Evolutionary conservation across 1,284 basidiomycete species (phyloP).

Genomic region (Ustilago trichophora): DNA sequence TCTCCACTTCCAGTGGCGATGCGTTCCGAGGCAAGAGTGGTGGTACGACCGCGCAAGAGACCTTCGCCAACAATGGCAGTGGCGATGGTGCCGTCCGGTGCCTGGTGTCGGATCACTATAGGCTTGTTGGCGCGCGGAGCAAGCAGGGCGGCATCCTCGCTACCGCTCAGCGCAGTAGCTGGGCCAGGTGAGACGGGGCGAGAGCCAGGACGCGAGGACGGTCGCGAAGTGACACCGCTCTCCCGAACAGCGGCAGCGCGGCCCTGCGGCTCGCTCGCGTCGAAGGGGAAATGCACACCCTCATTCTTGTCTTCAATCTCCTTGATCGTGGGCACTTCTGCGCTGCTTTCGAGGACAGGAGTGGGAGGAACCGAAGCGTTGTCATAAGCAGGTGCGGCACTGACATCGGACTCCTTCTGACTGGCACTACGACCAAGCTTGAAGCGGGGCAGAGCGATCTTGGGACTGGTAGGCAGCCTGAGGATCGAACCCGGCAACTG

Average conservation of each 20-base stretch:
- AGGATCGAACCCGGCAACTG: constrained; percentile 30
- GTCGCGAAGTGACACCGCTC: constrained; percentile 11
- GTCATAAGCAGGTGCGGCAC: not conserved
- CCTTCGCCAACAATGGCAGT: constrained; percentile 53
- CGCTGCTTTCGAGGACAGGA: constrained; percentile 19
- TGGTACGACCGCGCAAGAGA: constrained; percentile 46
- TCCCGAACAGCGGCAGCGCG: too few species aligned
- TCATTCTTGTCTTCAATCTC: constrained; percentile 9
- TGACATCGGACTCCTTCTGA: constrained; percentile 9
- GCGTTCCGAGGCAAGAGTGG: constrained; percentile 12
- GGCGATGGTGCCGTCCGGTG: constrained; percentile 36
- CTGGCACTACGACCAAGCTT: constrained; percentile 34
- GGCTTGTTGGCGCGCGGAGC: constrained; percentile 49
- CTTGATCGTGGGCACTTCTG: constrained; percentile 1
- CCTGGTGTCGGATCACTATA: constrained; percentile 50
- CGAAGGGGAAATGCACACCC: constrained; percentile 21
- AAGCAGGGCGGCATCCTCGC: constrained; percentile 10
- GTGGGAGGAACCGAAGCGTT: constrained; percentile 7
- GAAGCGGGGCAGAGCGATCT: constrained; percentile 41
- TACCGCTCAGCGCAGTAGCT: constrained; percentile 2
- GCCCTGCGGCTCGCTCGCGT: constrained; percentile 9
- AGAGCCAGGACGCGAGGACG: constrained; percentile 33
- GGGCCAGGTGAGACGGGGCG: constrained; percentile 37
- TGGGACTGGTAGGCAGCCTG: constrained; percentile 38
- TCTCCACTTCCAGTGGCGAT: constrained; percentile 20